phyloP scores from a whole-genome alignment of 495 filamentous ascomycete genomes.

The Talaromyces stipitatus region DNA sequence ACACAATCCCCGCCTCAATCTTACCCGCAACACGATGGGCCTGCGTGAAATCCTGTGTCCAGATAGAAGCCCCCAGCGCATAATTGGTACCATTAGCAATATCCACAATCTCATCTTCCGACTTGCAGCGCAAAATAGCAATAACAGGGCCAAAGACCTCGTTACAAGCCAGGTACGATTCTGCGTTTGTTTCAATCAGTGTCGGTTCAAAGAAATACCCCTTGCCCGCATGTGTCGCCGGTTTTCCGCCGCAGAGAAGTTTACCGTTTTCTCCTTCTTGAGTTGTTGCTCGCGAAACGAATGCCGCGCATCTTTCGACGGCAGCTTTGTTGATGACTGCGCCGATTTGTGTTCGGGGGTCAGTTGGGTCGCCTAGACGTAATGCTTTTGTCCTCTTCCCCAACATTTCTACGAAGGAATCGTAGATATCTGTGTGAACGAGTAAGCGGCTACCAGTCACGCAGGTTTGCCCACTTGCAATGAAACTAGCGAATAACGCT shows the following conservation, averaged over 20 bases:
- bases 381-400: conserved; percentile 31
- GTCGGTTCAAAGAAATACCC: conserved; percentile 56
- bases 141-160: conserved; percentile 48
- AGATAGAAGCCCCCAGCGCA: conserved; percentile 48
- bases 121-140: conserved; percentile 37
- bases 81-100: conserved; percentile 44
- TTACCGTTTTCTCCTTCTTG: conserved; percentile 17
- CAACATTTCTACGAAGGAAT: conserved; percentile 25
- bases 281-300: conserved; percentile 27
- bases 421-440: conserved; percentile 40
- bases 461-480: conserved; percentile 56
- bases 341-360: conserved; percentile 35
- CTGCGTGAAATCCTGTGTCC: conserved; percentile 50
- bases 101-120: conserved; percentile 36
- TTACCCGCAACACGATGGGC: conserved; percentile 48
- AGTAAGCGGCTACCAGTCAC: conserved; percentile 53
- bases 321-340: conserved; percentile 29
- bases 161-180: conserved; percentile 25
- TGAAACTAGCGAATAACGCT: conserved; percentile 50
- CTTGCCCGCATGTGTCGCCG: conserved; percentile 24
- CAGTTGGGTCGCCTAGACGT: conserved; percentile 44
- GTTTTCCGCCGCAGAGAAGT: conserved; percentile 25
- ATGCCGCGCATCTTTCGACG: conserved; percentile 24
- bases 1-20: conserved; percentile 53
- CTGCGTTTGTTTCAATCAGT: conserved; percentile 29